Evolutionary conservation across 1,284 basidiomycete genomes (phyloP), one percentile per base, ranked within the genome.

Genomic region (Cutaneotrichosporon sp.): DNA sequence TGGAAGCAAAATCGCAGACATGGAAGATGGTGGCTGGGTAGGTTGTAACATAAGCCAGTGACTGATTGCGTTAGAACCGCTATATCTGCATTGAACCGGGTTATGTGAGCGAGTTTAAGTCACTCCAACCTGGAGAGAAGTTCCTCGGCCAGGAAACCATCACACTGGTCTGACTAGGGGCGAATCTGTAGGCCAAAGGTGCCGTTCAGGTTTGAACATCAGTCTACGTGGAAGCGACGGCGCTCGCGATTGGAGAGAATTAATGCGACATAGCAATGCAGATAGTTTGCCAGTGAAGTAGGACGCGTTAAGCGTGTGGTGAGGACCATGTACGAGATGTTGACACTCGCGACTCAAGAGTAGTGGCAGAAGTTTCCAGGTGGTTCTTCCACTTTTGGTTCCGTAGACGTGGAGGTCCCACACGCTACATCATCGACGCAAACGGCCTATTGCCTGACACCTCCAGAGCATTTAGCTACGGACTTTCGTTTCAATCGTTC

Each of bases 71-170:
- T 15, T 52, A 90, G 88, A 82, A 88, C 60, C 80, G 75, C 52
- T 92, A 83, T 66, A 80, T 91, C 35, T 92, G 90, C 61, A 83
- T 91, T 47, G 90, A 94, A 74, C 90, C 90, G 9, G 90, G 90
- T 20, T 81, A 81, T 70, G 90, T 90, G 3, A 61, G 62, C 33
- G 70, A 72, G 37, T 74, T 70, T 64, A 72, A 73, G 59, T 56
- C 59, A 0, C 62, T 90, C 20, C 77, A 78, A 38, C 77, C 84
- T 2, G 84, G 84, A 17, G 76, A 82, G 67, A 81, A 80, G 39
- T 91, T 88, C 85, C 74, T 82, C 34, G 88, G 87, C 2, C 81
- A 83, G 60, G 89, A 92, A 66, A 78, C 80, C 2, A 61, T 91
- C 21, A 71, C 69, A 4, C 65, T 69, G 7, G 51, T 67, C 36